Evolutionary conservation across 2,329 filamentous ascomycete genomes (phyloP), one percentile per base, ranked within the genome.

Genomic region (Ceratocystis cubensis): DNA sequence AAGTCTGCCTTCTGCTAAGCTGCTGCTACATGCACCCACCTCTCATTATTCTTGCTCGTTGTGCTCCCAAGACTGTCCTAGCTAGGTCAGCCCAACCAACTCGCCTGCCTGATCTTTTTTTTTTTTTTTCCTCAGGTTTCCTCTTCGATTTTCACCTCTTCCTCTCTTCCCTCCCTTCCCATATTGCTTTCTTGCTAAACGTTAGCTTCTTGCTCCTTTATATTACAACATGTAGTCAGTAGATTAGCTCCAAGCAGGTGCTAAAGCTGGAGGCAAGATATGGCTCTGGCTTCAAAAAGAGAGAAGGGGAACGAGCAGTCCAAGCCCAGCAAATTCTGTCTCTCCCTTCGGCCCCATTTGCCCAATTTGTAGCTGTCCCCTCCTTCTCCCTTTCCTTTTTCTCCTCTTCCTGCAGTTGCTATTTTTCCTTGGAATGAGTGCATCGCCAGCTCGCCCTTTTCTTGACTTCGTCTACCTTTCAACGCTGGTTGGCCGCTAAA

Each of bases 71-170:
- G 10, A 3, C 13, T 41, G 3, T 13, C 10, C 37, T 41, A 15
- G 37, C 37, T 41, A 4, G 10, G 10, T 2, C 37, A 41, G 37
- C 10, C 37, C 10, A 4, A 15, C 37, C 10, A 4, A 15, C 37
- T 41, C 13, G 37, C 37, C 37, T 4, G 37, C 13, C 37, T 41
- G 37, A n/a, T 3, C 6, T 28, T 53, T 57, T 61, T 61, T 67
- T 65, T 67, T 67, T 17, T 67, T 64, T 68, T 69, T 70, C 37
- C 13, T 41, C 33, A 3, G 13, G 6, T 25, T 50, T 37, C 28
- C 17, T 59, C 28, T 20, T 37, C 3, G 48, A 53, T 20, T 25
- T n/a, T 8, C n/a, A 10, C n/a, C 28, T 37, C 28, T 7, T 7
- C 22, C 53, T n/a, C 53, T 57, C 3, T 25, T 56, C 20, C 50